Evolutionary conservation across 768 basidiomycete species (phyloP), one percentile per base, ranked within the genome.

Genomic region (Paxillus rubicundulus): DNA sequence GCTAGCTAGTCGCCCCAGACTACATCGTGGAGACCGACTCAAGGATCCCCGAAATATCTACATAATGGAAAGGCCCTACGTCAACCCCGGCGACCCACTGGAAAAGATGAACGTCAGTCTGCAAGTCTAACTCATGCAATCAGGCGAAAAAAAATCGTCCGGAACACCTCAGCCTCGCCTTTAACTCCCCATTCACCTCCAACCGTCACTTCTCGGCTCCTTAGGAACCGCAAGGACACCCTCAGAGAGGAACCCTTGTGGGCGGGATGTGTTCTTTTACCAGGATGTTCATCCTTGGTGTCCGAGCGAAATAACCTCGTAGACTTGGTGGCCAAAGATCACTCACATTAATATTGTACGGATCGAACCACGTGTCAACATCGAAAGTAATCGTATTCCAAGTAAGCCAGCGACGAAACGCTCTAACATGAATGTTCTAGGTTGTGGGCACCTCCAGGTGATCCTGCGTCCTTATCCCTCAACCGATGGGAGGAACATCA

Each of bases 381-480:
- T 37, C 13, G n/a, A 37, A 16, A 37, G 6, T 13, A n/a, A 56
- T 48, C 39, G 21, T 43, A 50, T 40, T 24, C 32, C 50, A 59
- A 37, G 27, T 6, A 52, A 13, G 9, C n/a, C 10, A 37, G 30
- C 30, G 9, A 30, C 10, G 30, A 30, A 21, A 30, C 30, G 5
- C 27, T 8, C 30, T 33, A 13, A 33, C 13, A 33, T 33, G 33
- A 33, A 12, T 33, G 33, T 5, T 33, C 13, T 3, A 28, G 28
- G 24, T 75, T 89, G 84, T 88, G 70, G 78, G 75, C 82, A 70
- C 74, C 86, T 81, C 87, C 86, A 91, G 89, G 89, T 92, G 85
- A 86, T 92, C 89, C 84, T 78, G 89, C 89, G 75, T 92, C 89
- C 85, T 89, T 20, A 72, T 86, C 78, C 81, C 89, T 92, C 89